A percentile compares a stretch with the other conserved stretches of the same genome.
These are phyloP conservation scores for Raddia guianensis DNA, from an alignment of 176 grass and related monocot species.

Conservation along the genomic window DNA sequence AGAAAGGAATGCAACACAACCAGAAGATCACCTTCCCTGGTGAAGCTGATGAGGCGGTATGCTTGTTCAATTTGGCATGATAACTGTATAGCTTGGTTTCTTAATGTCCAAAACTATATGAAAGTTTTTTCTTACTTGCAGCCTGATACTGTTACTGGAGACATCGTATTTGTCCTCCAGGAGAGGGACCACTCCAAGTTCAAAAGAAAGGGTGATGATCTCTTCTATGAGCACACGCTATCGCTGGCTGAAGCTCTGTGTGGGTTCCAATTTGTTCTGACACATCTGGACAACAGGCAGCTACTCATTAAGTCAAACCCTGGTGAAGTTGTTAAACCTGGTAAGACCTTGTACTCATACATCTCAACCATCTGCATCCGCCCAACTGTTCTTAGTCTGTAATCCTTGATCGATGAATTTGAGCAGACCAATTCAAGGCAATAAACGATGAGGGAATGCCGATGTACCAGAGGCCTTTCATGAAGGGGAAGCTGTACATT, in stretches of 20 bases:
- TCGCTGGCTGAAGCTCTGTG: slow-evolving; percentile 90
- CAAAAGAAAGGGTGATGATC: slow-evolving; percentile 95
- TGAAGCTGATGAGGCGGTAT: slow-evolving; percentile 95
- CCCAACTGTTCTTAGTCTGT: neutral
- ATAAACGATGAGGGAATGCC: slow-evolving; percentile 96
- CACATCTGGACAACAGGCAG: slow-evolving; percentile 93
- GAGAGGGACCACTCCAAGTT: slow-evolving; percentile 94
- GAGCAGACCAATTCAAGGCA: slow-evolving; percentile 88
- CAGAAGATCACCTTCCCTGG: slow-evolving; percentile 99
- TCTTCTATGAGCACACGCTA: slow-evolving; percentile 89
- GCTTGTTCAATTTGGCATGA: slow-evolving; percentile 17
- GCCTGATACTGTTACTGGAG: slow-evolving; percentile 94
- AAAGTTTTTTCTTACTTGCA: slow-evolving; percentile 38
- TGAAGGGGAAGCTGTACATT: slow-evolving; percentile 97
- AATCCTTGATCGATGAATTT: slow-evolving; percentile 23
- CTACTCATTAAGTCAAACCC: slow-evolving; percentile 85
- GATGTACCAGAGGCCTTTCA: slow-evolving; percentile 90
- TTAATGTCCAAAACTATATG: slow-evolving; percentile 27
- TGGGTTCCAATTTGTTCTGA: slow-evolving; percentile 90
- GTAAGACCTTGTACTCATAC: slow-evolving; percentile 44
- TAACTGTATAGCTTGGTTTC: neutral
- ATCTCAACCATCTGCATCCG: neutral
- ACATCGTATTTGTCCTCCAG: slow-evolving; percentile 90
- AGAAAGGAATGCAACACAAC: slow-evolving; percentile 95
- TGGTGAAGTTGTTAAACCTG: slow-evolving; percentile 91